Percentiles rank a stretch among this genome's conserved stretches.
Conservation (phyloP, 768 basidiomycete species). For the Termitomyces sp. region DNA sequence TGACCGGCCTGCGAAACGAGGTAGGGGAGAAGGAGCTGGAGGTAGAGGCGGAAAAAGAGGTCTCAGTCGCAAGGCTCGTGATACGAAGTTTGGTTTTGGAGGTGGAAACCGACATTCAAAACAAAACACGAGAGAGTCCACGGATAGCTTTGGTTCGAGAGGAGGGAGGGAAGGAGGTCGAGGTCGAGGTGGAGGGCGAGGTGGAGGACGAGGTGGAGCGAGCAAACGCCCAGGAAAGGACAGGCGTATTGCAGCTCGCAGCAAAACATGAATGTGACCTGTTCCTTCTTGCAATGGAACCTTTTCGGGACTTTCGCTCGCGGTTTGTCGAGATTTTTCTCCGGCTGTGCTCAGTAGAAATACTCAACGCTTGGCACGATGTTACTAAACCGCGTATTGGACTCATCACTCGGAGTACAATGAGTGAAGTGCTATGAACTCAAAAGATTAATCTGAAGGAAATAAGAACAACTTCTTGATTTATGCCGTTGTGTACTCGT, state of each 20-base stretch:
- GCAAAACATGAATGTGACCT: conserved; percentile 17
- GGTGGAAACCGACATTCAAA: conserved; percentile 67
- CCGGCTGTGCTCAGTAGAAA: too few relatives aligned
- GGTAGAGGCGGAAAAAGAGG: conserved; percentile 21
- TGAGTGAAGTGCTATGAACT: neutral
- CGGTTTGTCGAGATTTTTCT: too few relatives aligned
- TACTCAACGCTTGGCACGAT: neutral
- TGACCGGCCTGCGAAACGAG: conserved; percentile 60
- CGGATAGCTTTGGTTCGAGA: conserved; percentile 60
- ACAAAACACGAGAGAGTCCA: conserved; percentile 77
- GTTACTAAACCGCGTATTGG: neutral
- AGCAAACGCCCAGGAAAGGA: conserved; percentile 57
- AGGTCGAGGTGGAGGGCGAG: conserved; percentile 22
- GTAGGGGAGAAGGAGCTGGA: conserved; percentile 36
- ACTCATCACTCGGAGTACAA: neutral
- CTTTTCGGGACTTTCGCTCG: neutral
- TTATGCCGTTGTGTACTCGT: conserved; percentile 29
- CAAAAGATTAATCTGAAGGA: neutral
- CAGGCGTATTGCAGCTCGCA: conserved; percentile 42
- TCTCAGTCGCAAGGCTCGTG: conserved; percentile 56
- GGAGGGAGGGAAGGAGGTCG: conserved; percentile 21
- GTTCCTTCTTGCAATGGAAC: neutral
- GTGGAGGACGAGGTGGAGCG: conserved; percentile 25
- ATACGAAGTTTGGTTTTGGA: conserved; percentile 81
- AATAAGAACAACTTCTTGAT: conserved; percentile 22